These are phyloP conservation scores for Penicillium fuscoglaucum DNA, from an alignment of 2,329 filamentous ascomycete species.

Conservation along the genomic window DNA sequence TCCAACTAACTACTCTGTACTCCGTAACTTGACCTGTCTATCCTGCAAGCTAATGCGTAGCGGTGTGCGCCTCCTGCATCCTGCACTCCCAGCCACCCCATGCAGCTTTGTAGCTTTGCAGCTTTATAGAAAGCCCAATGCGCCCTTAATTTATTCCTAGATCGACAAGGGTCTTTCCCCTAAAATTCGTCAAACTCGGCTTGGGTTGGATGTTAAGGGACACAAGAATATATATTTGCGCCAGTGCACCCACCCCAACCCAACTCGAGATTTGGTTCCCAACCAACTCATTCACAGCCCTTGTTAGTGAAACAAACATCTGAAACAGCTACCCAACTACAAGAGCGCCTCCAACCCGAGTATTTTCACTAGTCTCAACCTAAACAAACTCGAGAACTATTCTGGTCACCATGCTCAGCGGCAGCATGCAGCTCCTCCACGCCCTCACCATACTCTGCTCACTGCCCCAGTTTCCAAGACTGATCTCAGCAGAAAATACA, in stretches of 20 bases:
- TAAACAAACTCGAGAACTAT: no score
- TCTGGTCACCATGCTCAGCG: background rate
- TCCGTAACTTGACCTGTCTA: background rate
- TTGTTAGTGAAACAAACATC: background rate
- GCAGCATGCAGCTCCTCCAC: background rate
- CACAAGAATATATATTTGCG: background rate
- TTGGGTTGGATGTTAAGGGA: background rate
- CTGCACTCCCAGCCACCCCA: background rate
- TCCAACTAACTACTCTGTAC: background rate
- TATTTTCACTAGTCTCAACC: background rate
- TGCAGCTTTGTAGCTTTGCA: background rate
- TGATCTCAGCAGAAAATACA: background rate
- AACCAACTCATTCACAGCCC: background rate
- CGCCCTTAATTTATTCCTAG: background rate
- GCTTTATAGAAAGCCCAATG: background rate
- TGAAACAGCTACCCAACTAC: background rate
- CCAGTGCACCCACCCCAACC: background rate
- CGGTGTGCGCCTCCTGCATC: background rate
- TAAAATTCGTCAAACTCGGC: background rate
- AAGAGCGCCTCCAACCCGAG: background rate
- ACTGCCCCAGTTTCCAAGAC: background rate
- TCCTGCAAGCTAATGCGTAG: constrained; percentile 1
- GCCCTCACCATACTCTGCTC: background rate
- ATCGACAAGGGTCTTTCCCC: background rate
- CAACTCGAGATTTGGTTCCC: background rate